Percentiles rank a stretch among this genome's conserved stretches.
Evolutionary conservation across 352 stramenopile genomes (phyloP).

Genomic region (Globisporangium rhizosaccharum): DNA sequence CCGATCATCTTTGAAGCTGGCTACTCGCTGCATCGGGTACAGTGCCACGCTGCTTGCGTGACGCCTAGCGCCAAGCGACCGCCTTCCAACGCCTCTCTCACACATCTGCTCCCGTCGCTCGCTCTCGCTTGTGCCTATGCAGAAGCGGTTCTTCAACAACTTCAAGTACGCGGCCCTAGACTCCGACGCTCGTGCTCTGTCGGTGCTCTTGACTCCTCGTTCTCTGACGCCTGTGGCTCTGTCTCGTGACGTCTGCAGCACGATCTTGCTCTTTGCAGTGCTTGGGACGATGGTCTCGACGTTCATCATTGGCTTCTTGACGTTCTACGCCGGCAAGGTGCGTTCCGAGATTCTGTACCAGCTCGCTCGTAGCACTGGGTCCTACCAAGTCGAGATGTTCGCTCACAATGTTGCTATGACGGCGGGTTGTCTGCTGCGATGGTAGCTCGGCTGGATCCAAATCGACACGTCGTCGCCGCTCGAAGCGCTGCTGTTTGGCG

Average conservation of each 20-base stretch:
- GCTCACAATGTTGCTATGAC: not conserved
- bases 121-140: not conserved
- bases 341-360: not conserved
- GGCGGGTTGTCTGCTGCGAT: not conserved
- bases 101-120: not conserved
- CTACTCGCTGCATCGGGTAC: slow-evolving; percentile 86
- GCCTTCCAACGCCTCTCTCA: not conserved
- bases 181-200: not conserved
- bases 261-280: slow-evolving; percentile 94
- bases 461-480: slow-evolving; percentile 92
- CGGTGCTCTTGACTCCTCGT: not conserved
- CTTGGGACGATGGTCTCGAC: slow-evolving; percentile 94
- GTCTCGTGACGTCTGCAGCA: slow-evolving; percentile 29
- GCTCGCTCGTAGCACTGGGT: not conserved
- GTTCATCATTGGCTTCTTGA: slow-evolving; percentile 93
- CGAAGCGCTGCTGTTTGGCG: slow-evolving; percentile 93
- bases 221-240: not conserved
- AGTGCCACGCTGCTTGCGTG: not conserved
- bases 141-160: slow-evolving; percentile 96
- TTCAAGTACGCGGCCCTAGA: slow-evolving; percentile 52
- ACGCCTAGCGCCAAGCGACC: too few relatives aligned
- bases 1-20: slow-evolving; percentile 98
- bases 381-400: too few relatives aligned
- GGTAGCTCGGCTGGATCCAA: slow-evolving; percentile 62
- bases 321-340: slow-evolving; percentile 81